Percentiles rank a stretch among this genome's conserved stretches.
Conservation (phyloP, 2,329 filamentous ascomycete genomes). For the Triangularia setosa region DNA sequence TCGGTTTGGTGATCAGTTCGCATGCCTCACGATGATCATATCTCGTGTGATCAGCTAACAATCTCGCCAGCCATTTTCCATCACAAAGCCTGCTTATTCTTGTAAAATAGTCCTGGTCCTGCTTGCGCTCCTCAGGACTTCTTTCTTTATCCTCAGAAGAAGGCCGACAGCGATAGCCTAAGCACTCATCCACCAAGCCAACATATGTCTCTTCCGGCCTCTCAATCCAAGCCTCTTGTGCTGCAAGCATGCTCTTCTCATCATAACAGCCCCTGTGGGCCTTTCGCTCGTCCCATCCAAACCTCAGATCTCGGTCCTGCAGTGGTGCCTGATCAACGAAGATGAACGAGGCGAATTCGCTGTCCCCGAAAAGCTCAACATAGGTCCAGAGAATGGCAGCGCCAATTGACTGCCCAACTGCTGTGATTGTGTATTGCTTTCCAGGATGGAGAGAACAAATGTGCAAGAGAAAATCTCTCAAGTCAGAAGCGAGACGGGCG, state of each 20-base stretch:
- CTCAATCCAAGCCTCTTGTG: constrained; percentile 29
- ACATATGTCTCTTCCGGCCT: constrained; percentile 26
- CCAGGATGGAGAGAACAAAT: constrained; percentile 18
- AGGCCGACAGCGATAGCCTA: constrained; percentile 35
- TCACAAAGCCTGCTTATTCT: constrained; percentile 34
- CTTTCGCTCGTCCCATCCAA: constrained; percentile 31
- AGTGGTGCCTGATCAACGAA: constrained; percentile 41
- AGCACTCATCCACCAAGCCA: constrained; percentile 33
- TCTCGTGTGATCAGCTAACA: constrained; percentile 38
- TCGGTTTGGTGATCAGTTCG: constrained; percentile 33
- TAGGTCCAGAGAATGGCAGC: constrained; percentile 40
- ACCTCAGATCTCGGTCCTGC: constrained; percentile 35
- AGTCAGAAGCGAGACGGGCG: constrained; percentile 37
- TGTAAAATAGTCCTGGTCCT: constrained; percentile 36
- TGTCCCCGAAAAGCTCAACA: constrained; percentile 35
- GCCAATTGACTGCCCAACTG: constrained; percentile 39
- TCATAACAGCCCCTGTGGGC: constrained; percentile 38
- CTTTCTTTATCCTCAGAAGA: constrained; percentile 22
- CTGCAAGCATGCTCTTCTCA: constrained; percentile 34
- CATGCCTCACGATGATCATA: constrained; percentile 41
- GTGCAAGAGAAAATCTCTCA: constrained; percentile 31
- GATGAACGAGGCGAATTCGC: constrained; percentile 32
- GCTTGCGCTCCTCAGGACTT: constrained; percentile 22
- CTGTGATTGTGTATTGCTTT: constrained; percentile 26
- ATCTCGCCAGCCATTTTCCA: constrained; percentile 34